A percentile compares a stretch with the other conserved stretches of the same genome.
These are phyloP conservation scores for Litsea cubeba DNA, from an alignment of 164 flowering plant species.

Conservation along the genomic window DNA sequence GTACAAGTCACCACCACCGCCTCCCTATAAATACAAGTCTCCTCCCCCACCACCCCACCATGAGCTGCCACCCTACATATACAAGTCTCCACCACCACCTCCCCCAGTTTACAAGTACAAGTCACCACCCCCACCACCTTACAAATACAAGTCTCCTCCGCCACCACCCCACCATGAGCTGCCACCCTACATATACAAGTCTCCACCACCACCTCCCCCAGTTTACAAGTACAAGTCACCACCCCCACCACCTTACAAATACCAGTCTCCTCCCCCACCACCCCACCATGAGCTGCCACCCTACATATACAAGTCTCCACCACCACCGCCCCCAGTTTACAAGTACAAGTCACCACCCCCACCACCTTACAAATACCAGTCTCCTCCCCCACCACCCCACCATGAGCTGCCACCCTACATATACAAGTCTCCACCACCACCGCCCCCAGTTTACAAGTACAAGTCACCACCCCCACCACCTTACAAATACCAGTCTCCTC, in stretches of 20 bases:
- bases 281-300: not conserved
- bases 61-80: too few relatives aligned
- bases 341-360: slow-evolving; percentile 4
- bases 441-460: not conserved
- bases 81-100: too few relatives aligned
- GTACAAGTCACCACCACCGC: slow-evolving; percentile 10
- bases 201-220: not conserved
- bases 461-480: slow-evolving; percentile 11
- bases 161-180: slow-evolving; percentile 6
- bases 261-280: slow-evolving; percentile 16
- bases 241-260: slow-evolving; percentile 6
- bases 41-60: slow-evolving; percentile 13
- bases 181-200: not conserved
- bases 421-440: slow-evolving; percentile 5
- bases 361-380: not conserved
- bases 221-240: not conserved
- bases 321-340: not conserved
- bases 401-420: not conserved
- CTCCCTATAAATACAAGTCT: slow-evolving; percentile 6
- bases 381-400: slow-evolving; percentile 16
- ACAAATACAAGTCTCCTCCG: slow-evolving; percentile 4
- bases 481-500: slow-evolving; percentile 13
- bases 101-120: slow-evolving; percentile 9
- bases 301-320: too few relatives aligned
- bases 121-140: slow-evolving; percentile 5